phyloP scores from a whole-genome alignment of 352 stramenopile species.

The Pythium sukuiense region DNA sequence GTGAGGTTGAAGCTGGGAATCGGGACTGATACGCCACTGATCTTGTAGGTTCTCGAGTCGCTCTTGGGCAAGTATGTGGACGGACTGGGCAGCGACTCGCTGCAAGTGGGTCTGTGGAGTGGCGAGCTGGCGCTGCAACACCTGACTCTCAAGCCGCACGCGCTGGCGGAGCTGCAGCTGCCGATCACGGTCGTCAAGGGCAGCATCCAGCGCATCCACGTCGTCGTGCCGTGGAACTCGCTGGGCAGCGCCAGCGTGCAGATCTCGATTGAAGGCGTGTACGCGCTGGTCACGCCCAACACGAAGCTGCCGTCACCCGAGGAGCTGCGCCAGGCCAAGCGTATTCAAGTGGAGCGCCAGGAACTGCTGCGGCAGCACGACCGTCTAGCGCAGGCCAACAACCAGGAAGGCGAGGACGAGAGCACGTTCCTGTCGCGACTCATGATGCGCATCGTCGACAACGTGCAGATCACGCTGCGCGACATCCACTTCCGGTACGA shows the following conservation, averaged over 20 bases:
- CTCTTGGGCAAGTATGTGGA: constrained; percentile 85
- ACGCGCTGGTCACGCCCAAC: constrained; percentile 68
- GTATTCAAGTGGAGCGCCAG: constrained; percentile 59
- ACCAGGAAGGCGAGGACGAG: constrained; percentile 54
- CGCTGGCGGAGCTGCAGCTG: constrained; percentile 72
- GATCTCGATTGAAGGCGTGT: constrained; percentile 70
- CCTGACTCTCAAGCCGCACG: constrained; percentile 75
- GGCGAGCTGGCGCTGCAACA: constrained; percentile 76
- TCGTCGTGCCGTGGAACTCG: constrained; percentile 87
- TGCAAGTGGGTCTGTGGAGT: constrained; percentile 84
- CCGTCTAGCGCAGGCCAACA: constrained; percentile 51
- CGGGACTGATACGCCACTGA: neutral
- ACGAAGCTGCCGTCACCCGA: constrained; percentile 45
- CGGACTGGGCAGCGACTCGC: constrained; percentile 69
- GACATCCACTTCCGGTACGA: constrained; percentile 81
- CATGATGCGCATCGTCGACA: constrained; percentile 75
- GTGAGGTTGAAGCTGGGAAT: constrained; percentile 1
- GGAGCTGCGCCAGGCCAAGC: constrained; percentile 58
- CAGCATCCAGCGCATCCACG: constrained; percentile 58
- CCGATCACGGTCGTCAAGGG: constrained; percentile 65
- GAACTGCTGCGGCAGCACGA: constrained; percentile 72
- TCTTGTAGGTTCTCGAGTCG: constrained; percentile 65
- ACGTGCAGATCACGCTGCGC: constrained; percentile 73
- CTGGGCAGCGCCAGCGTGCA: constrained; percentile 76
- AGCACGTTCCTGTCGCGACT: constrained; percentile 79